Percentiles rank a stretch among this genome's conserved stretches.
These are phyloP conservation scores for Amanita molliuscula DNA, from an alignment of 768 basidiomycete species.

Conservation along the genomic window DNA sequence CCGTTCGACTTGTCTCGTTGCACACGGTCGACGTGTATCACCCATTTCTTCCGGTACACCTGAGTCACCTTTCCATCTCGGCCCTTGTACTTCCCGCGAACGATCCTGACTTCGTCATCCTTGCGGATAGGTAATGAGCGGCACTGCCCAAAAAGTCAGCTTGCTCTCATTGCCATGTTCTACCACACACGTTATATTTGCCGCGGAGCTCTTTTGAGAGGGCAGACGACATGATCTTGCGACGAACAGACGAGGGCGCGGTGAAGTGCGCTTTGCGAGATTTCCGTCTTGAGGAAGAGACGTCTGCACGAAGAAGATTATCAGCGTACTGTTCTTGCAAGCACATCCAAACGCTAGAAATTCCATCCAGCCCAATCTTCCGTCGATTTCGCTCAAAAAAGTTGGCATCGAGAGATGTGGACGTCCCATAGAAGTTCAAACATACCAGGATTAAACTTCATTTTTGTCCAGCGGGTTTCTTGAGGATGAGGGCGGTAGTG, in stretches of 20 bases:
- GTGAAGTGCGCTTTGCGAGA: slow-evolving; percentile 96
- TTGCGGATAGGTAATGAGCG: slow-evolving; percentile 94
- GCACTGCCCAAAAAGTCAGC: slow-evolving; percentile 33
- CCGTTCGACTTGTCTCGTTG: slow-evolving; percentile 97
- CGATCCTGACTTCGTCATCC: slow-evolving; percentile 96
- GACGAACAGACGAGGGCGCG: slow-evolving; percentile 89
- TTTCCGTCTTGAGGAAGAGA: slow-evolving; percentile 94
- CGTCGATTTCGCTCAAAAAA: slow-evolving; percentile 15
- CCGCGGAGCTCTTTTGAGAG: slow-evolving; percentile 89
- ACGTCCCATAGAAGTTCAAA: slow-evolving; percentile 19
- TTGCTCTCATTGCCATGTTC: neutral
- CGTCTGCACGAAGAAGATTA: slow-evolving; percentile 39
- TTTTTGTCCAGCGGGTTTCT: slow-evolving; percentile 39
- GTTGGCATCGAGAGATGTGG: slow-evolving; percentile 15
- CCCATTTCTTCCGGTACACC: slow-evolving; percentile 99
- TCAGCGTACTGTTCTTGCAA: slow-evolving; percentile 12
- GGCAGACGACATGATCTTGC: slow-evolving; percentile 96
- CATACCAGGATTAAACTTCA: slow-evolving; percentile 83
- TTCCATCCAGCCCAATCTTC: slow-evolving; percentile 47
- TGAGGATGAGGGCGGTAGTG: slow-evolving; percentile 49
- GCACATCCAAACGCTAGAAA: slow-evolving; percentile 30
- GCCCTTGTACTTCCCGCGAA: slow-evolving; percentile 97
- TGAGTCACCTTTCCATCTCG: slow-evolving; percentile 97
- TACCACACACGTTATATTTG: slow-evolving; percentile 74
- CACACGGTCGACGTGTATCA: slow-evolving; percentile 97